Evolutionary conservation across 345 rosid species (phyloP).

Genomic region (Gynandropsis gynandra): DNA sequence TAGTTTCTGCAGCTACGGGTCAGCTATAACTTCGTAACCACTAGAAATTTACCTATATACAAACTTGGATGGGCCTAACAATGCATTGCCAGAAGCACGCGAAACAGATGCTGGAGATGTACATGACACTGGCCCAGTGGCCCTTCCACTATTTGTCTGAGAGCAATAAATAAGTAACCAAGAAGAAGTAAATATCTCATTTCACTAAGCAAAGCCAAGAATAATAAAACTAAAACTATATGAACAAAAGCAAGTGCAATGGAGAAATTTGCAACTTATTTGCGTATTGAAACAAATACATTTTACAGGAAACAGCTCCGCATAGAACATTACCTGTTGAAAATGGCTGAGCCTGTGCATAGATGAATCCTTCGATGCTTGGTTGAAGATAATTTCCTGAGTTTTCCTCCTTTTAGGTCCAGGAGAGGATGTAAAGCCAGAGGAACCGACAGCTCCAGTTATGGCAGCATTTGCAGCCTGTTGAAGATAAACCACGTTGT

Average conservation of each 20-base stretch:
- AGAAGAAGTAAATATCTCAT: slow-evolving; percentile 8
- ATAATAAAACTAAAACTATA: not conserved
- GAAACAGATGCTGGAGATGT: slow-evolving; percentile 40
- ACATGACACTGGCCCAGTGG: slow-evolving; percentile 40
- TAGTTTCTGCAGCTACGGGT: slow-evolving; percentile 25
- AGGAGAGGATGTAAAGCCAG: slow-evolving; percentile 78
- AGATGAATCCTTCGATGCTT: slow-evolving; percentile 52
- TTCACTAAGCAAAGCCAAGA: not conserved
- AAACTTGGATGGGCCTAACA: slow-evolving; percentile 53
- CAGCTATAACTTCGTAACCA: slow-evolving; percentile 12
- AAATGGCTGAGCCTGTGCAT: slow-evolving; percentile 49
- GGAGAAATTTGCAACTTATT: not conserved
- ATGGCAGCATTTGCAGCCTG: slow-evolving; percentile 99
- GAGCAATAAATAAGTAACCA: slow-evolving; percentile 1
- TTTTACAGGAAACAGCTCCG: not conserved
- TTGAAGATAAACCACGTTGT: slow-evolving; percentile 78
- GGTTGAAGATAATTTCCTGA: slow-evolving; percentile 63
- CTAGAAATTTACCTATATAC: slow-evolving; percentile 60
- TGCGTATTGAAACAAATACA: not conserved
- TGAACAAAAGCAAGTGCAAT: not conserved
- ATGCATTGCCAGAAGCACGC: slow-evolving; percentile 36
- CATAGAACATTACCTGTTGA: slow-evolving; percentile 47
- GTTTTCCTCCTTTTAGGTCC: slow-evolving; percentile 76
- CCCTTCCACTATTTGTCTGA: slow-evolving; percentile 51
- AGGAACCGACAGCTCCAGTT: slow-evolving; percentile 94